Percentiles rank a stretch among this genome's conserved stretches.
Evolutionary conservation across 2,329 filamentous ascomycete species (phyloP).

Genomic region (Neocatenulostroma microsporum): DNA sequence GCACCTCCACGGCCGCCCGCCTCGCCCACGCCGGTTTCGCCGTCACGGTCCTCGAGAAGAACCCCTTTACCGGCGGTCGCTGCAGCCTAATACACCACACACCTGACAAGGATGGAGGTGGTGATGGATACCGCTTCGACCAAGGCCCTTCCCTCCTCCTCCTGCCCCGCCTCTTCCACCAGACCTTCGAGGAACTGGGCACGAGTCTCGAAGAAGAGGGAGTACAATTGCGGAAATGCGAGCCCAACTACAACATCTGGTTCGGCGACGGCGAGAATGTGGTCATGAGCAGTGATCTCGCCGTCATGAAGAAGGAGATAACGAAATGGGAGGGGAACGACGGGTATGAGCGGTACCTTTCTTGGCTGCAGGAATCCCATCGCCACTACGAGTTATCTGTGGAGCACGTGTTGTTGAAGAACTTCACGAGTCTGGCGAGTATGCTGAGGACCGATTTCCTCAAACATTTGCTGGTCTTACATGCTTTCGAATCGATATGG

Average conservation of each 20-base stretch:
- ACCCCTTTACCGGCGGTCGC: conserved; percentile 62
- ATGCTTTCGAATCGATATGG: conserved; percentile 66
- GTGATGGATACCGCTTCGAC: conserved; percentile 59
- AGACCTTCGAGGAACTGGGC: conserved; percentile 61
- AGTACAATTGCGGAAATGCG: conserved; percentile 62
- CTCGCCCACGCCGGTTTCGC: conserved; percentile 61
- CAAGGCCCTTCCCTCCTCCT: conserved; percentile 68
- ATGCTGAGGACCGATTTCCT: conserved; percentile 55
- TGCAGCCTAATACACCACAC: conserved; percentile 58
- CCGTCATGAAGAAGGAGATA: conserved; percentile 63
- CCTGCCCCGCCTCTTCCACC: conserved; percentile 61
- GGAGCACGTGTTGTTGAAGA: conserved; percentile 56
- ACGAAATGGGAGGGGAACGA: conserved; percentile 65
- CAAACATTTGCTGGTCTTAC: conserved; percentile 50
- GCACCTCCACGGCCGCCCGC: conserved; percentile 61
- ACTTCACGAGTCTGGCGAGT: conserved; percentile 55
- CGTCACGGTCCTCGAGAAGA: conserved; percentile 75
- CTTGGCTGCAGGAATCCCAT: conserved; percentile 60
- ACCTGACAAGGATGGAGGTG: background rate
- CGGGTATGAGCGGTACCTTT: conserved; percentile 62
- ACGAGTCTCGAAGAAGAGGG: conserved; percentile 59
- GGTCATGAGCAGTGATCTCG: conserved; percentile 58
- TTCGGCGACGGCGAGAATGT: conserved; percentile 61
- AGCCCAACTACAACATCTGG: conserved; percentile 68
- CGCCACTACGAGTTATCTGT: conserved; percentile 62